Evolutionary conservation across 345 rosid species (phyloP).

Genomic region (Clausena lansium): DNA sequence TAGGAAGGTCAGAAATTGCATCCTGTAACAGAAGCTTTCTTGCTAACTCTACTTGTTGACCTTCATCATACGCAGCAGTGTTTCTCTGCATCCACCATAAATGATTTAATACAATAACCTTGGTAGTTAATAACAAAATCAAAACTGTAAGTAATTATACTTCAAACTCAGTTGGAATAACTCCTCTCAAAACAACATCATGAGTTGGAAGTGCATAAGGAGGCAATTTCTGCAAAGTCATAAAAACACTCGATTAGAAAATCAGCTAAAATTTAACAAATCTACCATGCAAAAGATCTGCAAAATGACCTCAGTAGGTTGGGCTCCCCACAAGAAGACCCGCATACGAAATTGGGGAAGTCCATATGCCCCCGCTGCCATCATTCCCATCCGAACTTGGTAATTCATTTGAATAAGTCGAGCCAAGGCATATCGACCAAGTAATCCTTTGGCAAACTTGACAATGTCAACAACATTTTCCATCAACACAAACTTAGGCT

Average conservation of each 20-base stretch:
- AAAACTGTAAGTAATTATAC: constrained; percentile 26
- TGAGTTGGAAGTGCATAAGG: constrained; percentile 82
- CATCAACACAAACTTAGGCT: constrained; percentile 71
- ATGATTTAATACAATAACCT: not conserved
- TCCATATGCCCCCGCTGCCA: constrained; percentile 90
- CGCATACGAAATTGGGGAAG: constrained; percentile 82
- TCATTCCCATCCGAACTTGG: constrained; percentile 71
- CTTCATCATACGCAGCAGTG: constrained; percentile 48
- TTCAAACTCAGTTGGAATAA: constrained; percentile 57
- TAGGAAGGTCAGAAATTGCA: constrained; percentile 59
- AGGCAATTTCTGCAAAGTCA: constrained; percentile 51
- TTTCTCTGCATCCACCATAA: constrained; percentile 33
- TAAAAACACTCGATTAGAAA: not conserved
- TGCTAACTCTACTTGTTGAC: constrained; percentile 26
- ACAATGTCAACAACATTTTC: constrained; percentile 80
- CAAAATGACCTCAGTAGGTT: constrained; percentile 39
- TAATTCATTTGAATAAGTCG: constrained; percentile 62
- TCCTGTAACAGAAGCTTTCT: constrained; percentile 43
- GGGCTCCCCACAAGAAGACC: constrained; percentile 82
- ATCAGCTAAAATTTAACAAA: not conserved
- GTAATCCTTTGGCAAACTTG: constrained; percentile 50
- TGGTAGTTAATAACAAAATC: not conserved
- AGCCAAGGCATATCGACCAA: constrained; percentile 72
- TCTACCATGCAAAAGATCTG: not conserved
- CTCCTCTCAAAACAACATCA: constrained; percentile 59